Base-by-base conservation (phyloP, 2,329 filamentous ascomycete genomes). In the Cladosporium sp. region DNA sequence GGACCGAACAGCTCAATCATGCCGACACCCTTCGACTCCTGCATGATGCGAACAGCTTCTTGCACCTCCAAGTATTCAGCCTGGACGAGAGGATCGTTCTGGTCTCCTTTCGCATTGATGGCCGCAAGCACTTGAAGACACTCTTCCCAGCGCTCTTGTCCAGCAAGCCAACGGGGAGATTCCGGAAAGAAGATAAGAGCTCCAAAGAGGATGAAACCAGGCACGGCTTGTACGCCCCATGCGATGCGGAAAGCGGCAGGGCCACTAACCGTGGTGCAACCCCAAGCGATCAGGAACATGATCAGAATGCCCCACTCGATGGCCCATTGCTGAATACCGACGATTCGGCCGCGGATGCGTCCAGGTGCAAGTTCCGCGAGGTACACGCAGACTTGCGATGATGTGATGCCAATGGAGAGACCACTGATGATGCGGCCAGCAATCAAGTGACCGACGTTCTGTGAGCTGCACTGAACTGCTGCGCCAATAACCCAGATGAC, bases 241-340 rank as follows among this genome's bases (percentile, higher is more conserved):
- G 79, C 78, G 21, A 68, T 62, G 21, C 88, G 82, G 80, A 89
- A 90, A 1, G 86, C 55, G 16, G 63, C 49, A 46, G 63, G 63
- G 5, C 63, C 63, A 33, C 14, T 72, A 66, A 91, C 84, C 71
- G 82, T 86, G 60, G 84, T 86, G 72, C 84, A 85, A 18, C 87
- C 89, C 71, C 87, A 85, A 26, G 86, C 84, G 74, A 90, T 84
- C 72, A 62, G 88, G 80, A 89, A 90, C 85, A 89, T 89, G 78
- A 89, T 87, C 63, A 89, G 72, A 68, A 89, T 89, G 68, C 87
- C 71, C 71, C 71, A 73, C 69, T 89, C 90, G 67, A 92, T 91
- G 31, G 89, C 88, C 80, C 88, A 89, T 75, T 92, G 89, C 75
- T 92, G 89, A 53, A 86, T 84, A 64, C 88, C 86, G 23, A 92